phyloP scores from a whole-genome alignment of 345 rosid genomes.

The Crucihimalaya himalaica region DNA sequence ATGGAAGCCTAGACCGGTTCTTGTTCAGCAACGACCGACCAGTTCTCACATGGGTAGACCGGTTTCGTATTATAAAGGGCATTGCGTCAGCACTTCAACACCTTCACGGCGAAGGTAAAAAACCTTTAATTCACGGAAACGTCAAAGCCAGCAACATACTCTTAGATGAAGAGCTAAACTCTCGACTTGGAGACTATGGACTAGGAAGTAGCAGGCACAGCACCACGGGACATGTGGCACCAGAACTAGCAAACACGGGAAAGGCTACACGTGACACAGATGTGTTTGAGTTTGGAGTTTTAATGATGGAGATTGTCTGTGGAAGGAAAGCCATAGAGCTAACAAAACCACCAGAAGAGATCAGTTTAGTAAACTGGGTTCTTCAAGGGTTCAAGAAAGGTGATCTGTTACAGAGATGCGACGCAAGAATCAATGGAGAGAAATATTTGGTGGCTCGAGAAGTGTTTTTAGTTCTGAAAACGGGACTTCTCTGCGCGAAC shows the following conservation, averaged over 20 bases:
- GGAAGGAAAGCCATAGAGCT: constrained; percentile 45
- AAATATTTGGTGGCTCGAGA: constrained; percentile 33
- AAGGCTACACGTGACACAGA: constrained; percentile 41
- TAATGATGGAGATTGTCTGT: constrained; percentile 49
- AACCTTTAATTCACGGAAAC: constrained; percentile 45
- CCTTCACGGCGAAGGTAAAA: constrained; percentile 50
- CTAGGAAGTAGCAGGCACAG: constrained; percentile 42
- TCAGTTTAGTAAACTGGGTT: constrained; percentile 45
- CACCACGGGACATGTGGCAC: constrained; percentile 47
- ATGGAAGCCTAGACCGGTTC: constrained; percentile 51
- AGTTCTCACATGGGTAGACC: constrained; percentile 33
- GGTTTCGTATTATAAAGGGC: constrained; percentile 45
- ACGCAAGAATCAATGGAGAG: constrained; percentile 37
- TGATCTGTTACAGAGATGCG: constrained; percentile 33
- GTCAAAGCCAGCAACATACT: constrained; percentile 48
- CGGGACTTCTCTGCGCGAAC: constrained; percentile 44
- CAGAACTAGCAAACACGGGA: too few species aligned
- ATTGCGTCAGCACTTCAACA: constrained; percentile 47
- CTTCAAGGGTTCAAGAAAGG: constrained; percentile 33
- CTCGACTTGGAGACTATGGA: constrained; percentile 53
- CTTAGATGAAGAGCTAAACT: constrained; percentile 44
- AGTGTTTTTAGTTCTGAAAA: constrained; percentile 42
- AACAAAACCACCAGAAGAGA: constrained; percentile 22
- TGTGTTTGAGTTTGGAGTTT: constrained; percentile 47
- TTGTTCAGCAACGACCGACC: constrained; percentile 35